Percentiles rank a stretch among this genome's conserved stretches.
Conservation (phyloP, 306 rosid genomes). For the Cicer bijugum region DNA sequence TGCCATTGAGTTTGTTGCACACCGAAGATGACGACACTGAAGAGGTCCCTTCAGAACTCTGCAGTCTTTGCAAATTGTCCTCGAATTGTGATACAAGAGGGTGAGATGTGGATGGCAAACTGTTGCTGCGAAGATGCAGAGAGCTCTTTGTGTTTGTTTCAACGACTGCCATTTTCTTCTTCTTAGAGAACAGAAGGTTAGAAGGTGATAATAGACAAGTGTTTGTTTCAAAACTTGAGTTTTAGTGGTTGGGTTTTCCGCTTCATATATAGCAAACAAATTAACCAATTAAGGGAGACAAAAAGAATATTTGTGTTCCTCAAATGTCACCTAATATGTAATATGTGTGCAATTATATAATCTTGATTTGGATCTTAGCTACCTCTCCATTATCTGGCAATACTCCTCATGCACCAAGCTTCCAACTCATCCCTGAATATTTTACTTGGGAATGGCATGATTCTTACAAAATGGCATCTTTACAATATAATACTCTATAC, state of each 20-base stretch:
- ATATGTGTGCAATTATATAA: slow-evolving; percentile 8
- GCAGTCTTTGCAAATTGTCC: slow-evolving; percentile 44
- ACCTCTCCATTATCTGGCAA: slow-evolving; percentile 14
- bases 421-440: slow-evolving; percentile 36
- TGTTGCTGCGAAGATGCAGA: slow-evolving; percentile 47
- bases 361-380: slow-evolving; percentile 32
- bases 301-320: slow-evolving; percentile 17
- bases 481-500: slow-evolving; percentile 27
- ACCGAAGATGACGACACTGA: slow-evolving; percentile 41
- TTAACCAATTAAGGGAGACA: slow-evolving; percentile 24
- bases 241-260: slow-evolving; percentile 10
- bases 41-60: slow-evolving; percentile 42
- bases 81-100: slow-evolving; percentile 45
- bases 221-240: slow-evolving; percentile 29
- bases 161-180: slow-evolving; percentile 46
- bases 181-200: background rate
- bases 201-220: slow-evolving; percentile 21
- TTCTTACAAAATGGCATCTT: slow-evolving; percentile 33
- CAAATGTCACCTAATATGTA: slow-evolving; percentile 37
- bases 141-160: slow-evolving; percentile 35
- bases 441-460: slow-evolving; percentile 25
- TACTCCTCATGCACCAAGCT: slow-evolving; percentile 14
- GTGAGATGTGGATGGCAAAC: slow-evolving; percentile 46
- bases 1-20: slow-evolving; percentile 37
- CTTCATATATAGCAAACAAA: slow-evolving; percentile 40